Evolutionary conservation across 192 early-diverging fungal genomes (phyloP).

Genomic region (Coemansia sp.): DNA sequence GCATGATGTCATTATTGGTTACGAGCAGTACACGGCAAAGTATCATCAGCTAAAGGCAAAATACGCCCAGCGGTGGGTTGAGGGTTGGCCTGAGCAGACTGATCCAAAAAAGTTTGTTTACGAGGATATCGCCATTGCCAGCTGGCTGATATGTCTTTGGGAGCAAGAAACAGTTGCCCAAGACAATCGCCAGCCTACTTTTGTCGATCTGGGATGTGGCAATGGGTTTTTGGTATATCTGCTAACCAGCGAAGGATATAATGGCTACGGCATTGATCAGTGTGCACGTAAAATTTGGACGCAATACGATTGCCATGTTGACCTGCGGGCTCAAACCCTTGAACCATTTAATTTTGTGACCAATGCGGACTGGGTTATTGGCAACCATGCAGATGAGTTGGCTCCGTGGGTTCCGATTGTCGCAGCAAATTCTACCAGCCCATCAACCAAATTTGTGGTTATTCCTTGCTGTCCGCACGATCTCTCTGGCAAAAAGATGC

Average conservation of each 20-base stretch:
- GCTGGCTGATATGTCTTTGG: constrained; percentile 79
- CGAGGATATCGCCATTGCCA: constrained; percentile 86
- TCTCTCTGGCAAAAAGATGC: constrained; percentile 65
- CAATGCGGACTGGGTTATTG: constrained; percentile 71
- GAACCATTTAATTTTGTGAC: constrained; percentile 34
- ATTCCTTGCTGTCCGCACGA: constrained; percentile 85
- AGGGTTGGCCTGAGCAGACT: constrained; percentile 79
- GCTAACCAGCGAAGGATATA: constrained; percentile 67
- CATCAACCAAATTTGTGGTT: constrained; percentile 56
- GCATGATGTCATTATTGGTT: constrained; percentile 70
- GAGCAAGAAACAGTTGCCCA: constrained; percentile 22
- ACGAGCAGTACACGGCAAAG: constrained; percentile 64
- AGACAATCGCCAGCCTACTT: constrained; percentile 48
- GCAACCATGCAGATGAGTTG: constrained; percentile 88
- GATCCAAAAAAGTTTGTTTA: constrained; percentile 82
- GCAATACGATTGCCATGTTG: constrained; percentile 48
- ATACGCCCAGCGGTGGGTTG: constrained; percentile 66
- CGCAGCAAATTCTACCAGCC: constrained; percentile 48
- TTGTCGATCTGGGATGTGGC: constrained; percentile 85
- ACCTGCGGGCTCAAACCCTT: constrained; percentile 60
- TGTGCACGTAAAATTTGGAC: constrained; percentile 75
- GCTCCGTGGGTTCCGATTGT: constrained; percentile 84
- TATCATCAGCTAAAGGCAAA: constrained; percentile 68
- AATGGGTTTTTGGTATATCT: constrained; percentile 81
- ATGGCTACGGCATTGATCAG: constrained; percentile 75